phyloP scores from a whole-genome alignment of 106 monocot genomes.

The Phalaenopsis aphrodite region DNA sequence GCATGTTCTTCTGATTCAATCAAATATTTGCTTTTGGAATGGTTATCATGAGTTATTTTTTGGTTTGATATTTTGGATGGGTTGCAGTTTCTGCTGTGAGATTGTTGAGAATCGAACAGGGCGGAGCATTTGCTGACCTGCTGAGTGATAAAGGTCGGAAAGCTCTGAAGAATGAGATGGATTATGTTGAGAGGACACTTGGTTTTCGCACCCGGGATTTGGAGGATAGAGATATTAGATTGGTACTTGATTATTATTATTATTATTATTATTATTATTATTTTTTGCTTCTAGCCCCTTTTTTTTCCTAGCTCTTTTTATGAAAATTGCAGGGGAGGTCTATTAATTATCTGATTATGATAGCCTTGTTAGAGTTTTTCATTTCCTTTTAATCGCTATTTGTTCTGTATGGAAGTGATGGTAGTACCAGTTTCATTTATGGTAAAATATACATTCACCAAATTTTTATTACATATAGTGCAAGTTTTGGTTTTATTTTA shows the following conservation, averaged over 20 bases:
- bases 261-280: too few species aligned
- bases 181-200: constrained; percentile 89
- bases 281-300: neutral
- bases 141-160: constrained; percentile 60
- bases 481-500: neutral
- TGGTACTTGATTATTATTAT: constrained; percentile 34
- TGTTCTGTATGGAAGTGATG: neutral
- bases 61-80: neutral
- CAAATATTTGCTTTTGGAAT: neutral
- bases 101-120: constrained; percentile 80
- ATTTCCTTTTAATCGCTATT: neutral
- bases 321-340: neutral
- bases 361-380: neutral
- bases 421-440: neutral
- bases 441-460: neutral
- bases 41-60: neutral
- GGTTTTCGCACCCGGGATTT: constrained; percentile 73
- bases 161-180: constrained; percentile 65
- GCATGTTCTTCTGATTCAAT: neutral
- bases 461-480: neutral
- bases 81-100: constrained; percentile 72
- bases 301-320: neutral
- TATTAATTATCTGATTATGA: neutral
- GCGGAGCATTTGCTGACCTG: constrained; percentile 84
- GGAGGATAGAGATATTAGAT: constrained; percentile 78